Percentiles rank a stretch among this genome's conserved stretches.
Evolutionary conservation across 805 yeast genomes (phyloP).

Genomic region (Hanseniaspora nectarophila): DNA sequence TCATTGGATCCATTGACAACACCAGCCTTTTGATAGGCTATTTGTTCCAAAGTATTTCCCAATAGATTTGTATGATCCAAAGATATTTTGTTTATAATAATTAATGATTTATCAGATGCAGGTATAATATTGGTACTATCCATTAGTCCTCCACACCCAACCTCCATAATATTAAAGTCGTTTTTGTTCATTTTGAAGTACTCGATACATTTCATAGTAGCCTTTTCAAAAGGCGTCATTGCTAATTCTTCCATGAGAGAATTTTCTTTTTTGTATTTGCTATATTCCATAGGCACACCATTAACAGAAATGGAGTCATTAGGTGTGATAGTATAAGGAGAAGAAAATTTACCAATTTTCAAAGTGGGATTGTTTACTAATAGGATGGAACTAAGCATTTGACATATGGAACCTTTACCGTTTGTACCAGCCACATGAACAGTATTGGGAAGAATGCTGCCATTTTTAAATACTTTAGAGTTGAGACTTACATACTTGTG

Average conservation of each 20-base stretch:
- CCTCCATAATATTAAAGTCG: slow-evolving; percentile 77
- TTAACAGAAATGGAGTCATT: slow-evolving; percentile 68
- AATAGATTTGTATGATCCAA: slow-evolving; percentile 71
- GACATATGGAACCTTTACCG: slow-evolving; percentile 89
- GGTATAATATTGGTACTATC: slow-evolving; percentile 78
- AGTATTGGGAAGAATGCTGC: slow-evolving; percentile 47
- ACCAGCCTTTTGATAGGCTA: slow-evolving; percentile 78
- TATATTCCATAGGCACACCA: slow-evolving; percentile 40
- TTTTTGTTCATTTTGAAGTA: slow-evolving; percentile 51
- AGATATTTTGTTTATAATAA: slow-evolving; percentile 77
- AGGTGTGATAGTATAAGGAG: slow-evolving; percentile 68
- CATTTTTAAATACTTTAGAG: slow-evolving; percentile 37
- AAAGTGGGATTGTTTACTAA: slow-evolving; percentile 1
- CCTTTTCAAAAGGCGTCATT: slow-evolving; percentile 79
- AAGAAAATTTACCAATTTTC: slow-evolving; percentile 67
- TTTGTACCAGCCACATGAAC: slow-evolving; percentile 95
- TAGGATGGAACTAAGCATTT: slow-evolving; percentile 44
- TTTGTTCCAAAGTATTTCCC: slow-evolving; percentile 52
- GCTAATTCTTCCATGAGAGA: slow-evolving; percentile 36
- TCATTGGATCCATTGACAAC: slow-evolving; percentile 43
- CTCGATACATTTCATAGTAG: slow-evolving; percentile 76
- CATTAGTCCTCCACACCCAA: slow-evolving; percentile 79
- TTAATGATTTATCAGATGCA: slow-evolving; percentile 38
- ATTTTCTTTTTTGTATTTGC: slow-evolving; percentile 36
- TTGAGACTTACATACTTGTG: slow-evolving; percentile 30